Conservation (phyloP, 2,329 filamentous ascomycete genomes). For the Aspergillus sp. region DNA sequence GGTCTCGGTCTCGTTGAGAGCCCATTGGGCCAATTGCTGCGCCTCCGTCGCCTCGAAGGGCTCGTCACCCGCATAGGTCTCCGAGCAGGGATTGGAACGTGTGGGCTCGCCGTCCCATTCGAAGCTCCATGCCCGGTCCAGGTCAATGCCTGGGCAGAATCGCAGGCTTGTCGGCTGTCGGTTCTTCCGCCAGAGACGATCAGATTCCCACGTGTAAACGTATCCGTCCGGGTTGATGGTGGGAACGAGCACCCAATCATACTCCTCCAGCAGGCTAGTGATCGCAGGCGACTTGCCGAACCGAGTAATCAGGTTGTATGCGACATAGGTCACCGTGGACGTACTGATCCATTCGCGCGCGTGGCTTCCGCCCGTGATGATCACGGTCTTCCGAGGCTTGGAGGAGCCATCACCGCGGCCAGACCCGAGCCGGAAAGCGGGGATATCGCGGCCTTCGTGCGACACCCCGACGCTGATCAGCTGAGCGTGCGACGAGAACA, state of each 20-base stretch:
- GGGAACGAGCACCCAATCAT: conserved; percentile 86
- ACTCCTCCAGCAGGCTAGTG: conserved; percentile 75
- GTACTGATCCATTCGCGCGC: conserved; percentile 96
- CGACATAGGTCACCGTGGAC: conserved; percentile 85
- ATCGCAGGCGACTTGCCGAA: conserved; percentile 72
- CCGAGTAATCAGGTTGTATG: conserved; percentile 80
- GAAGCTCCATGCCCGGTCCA: conserved; percentile 83
- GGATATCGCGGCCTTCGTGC: conserved; percentile 83
- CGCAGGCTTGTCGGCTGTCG: conserved; percentile 74
- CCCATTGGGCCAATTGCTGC: conserved; percentile 74
- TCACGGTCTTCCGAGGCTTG: conserved; percentile 67
- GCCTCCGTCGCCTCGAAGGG: conserved; percentile 85
- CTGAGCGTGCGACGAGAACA: conserved; percentile 80
- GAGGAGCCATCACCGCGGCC: conserved; percentile 49
- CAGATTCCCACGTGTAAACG: conserved; percentile 86
- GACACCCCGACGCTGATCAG: conserved; percentile 78
- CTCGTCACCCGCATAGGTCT: conserved; percentile 79
- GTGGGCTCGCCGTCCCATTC: conserved; percentile 72
- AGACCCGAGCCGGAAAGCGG: conserved; percentile 73
- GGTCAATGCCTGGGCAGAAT: conserved; percentile 83
- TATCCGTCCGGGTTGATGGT: conserved; percentile 93
- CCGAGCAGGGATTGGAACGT: conserved; percentile 80
- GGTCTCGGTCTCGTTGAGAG: conserved; percentile 69
- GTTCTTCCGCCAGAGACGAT: conserved; percentile 94
- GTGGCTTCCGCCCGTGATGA: conserved; percentile 84